A percentile compares a stretch with the other conserved stretches of the same genome.
Conservation (phyloP, 768 basidiomycete genomes). For the Lentinula sp. region DNA sequence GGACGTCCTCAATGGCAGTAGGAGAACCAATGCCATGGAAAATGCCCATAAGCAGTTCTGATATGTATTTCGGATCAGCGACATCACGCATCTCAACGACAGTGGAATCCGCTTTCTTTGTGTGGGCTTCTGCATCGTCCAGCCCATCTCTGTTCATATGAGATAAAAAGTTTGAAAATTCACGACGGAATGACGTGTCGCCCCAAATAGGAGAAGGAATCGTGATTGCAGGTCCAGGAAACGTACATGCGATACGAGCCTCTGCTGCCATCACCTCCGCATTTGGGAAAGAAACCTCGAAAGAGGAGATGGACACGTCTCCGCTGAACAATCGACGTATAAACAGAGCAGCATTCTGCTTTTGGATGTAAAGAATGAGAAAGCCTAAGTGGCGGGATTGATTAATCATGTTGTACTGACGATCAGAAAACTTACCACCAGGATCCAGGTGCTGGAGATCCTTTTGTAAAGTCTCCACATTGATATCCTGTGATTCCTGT, state of each 20-base stretch:
- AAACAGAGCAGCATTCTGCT: conserved; percentile 44
- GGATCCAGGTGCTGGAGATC: neutral
- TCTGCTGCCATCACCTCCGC: conserved; percentile 26
- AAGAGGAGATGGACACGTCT: conserved; percentile 34
- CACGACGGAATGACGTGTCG: conserved; percentile 21
- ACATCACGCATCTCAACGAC: conserved; percentile 34
- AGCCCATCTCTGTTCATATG: conserved; percentile 27
- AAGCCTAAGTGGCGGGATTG: neutral
- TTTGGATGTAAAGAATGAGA: conserved; percentile 29
- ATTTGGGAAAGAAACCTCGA: conserved; percentile 35
- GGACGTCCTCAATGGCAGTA: conserved; percentile 23
- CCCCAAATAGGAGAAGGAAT: conserved; percentile 22
- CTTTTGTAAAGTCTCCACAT: neutral
- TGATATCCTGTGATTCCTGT: neutral
- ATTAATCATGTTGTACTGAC: too few relatives aligned
- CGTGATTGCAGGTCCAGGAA: conserved; percentile 38
- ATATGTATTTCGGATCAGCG: conserved; percentile 40
- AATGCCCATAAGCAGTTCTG: conserved; percentile 42
- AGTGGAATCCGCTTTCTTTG: conserved; percentile 27
- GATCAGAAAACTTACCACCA: neutral
- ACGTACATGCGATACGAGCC: conserved; percentile 38
- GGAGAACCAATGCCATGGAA: conserved; percentile 30
- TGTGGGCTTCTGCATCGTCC: conserved; percentile 25
- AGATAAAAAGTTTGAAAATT: conserved; percentile 32
- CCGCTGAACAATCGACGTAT: conserved; percentile 21